A percentile compares a stretch with the other conserved stretches of the same genome.
These are phyloP conservation scores for Trapa incisa DNA, from an alignment of 345 rosid species.

Conservation along the genomic window DNA sequence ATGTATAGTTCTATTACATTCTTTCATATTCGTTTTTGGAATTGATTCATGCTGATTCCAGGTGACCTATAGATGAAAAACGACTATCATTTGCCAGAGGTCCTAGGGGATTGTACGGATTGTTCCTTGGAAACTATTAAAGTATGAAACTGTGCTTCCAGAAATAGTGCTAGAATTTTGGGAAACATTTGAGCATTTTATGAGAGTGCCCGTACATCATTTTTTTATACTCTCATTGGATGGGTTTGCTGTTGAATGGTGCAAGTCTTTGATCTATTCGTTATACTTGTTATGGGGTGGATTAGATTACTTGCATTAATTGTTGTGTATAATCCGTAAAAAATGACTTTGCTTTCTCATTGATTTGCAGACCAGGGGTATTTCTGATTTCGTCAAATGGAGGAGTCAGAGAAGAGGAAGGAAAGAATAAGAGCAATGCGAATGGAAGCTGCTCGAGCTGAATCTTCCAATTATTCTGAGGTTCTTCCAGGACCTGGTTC, in stretches of 20 bases:
- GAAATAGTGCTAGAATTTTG: too few relatives aligned
- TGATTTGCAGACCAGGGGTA: background rate
- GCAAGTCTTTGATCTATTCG: background rate
- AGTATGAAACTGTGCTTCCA: background rate
- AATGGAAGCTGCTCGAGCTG: constrained; percentile 45
- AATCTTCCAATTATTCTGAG: constrained; percentile 20
- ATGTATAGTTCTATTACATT: background rate
- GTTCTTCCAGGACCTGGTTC: constrained; percentile 17
- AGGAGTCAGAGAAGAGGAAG: constrained; percentile 69
- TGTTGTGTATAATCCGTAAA: background rate
- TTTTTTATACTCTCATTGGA: background rate
- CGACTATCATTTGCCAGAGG: background rate
- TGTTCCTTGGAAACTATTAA: background rate
- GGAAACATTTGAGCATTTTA: too few relatives aligned
- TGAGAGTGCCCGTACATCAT: background rate
- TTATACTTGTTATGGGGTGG: background rate
- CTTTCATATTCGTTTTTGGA: background rate
- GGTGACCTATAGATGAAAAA: background rate
- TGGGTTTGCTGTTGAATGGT: background rate
- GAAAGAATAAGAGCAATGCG: constrained; percentile 67
- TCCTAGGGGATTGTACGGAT: background rate
- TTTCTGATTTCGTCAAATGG: constrained; percentile 28
- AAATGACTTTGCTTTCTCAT: background rate
- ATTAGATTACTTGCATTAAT: background rate
- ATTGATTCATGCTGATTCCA: background rate